Evolutionary conservation across 2,329 filamentous ascomycete species (phyloP).

Genomic region (Plectosphaerella cucumerina): DNA sequence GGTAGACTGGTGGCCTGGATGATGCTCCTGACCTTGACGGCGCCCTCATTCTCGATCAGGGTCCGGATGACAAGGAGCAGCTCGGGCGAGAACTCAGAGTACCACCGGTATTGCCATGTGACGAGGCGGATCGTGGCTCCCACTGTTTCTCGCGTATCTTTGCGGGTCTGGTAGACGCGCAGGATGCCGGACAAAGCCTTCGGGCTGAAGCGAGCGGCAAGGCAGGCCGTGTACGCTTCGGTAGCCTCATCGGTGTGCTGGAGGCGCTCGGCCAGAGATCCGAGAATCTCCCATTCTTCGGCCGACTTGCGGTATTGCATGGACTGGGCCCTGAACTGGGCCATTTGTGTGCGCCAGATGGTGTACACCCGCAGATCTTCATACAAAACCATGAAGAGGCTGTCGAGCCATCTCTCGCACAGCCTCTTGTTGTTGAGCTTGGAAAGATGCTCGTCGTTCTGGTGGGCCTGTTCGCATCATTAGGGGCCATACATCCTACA

Average conservation of each 20-base stretch:
- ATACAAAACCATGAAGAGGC: conserved; percentile 98
- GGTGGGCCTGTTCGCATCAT: conserved; percentile 43
- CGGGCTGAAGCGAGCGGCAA: conserved; percentile 85
- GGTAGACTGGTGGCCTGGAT: conserved; percentile 93
- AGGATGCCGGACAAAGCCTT: conserved; percentile 87
- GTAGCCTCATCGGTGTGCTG: conserved; percentile 89
- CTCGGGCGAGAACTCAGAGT: conserved; percentile 96
- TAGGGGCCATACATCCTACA: too few relatives aligned
- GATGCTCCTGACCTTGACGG: conserved; percentile 94
- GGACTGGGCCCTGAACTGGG: conserved; percentile 88
- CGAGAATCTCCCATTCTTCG: conserved; percentile 97
- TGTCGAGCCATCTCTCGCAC: conserved; percentile 97
- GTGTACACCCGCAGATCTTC: conserved; percentile 98
- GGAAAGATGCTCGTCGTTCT: conserved; percentile 70
- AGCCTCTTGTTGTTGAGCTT: conserved; percentile 96
- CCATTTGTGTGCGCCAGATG: conserved; percentile 98
- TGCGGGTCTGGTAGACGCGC: conserved; percentile 70
- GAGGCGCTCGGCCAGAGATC: conserved; percentile 84
- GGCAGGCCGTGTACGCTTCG: conserved; percentile 87
- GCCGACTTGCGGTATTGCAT: conserved; percentile 95
- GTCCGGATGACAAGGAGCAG: conserved; percentile 84
- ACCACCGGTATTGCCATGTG: conserved; percentile 99
- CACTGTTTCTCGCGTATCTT: conserved; percentile 76
- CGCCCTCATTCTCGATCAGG: conserved; percentile 94
- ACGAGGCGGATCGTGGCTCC: conserved; percentile 86